Conservation (phyloP, 2,329 filamentous ascomycete species). For the Ceratocystis diversiconidia region DNA sequence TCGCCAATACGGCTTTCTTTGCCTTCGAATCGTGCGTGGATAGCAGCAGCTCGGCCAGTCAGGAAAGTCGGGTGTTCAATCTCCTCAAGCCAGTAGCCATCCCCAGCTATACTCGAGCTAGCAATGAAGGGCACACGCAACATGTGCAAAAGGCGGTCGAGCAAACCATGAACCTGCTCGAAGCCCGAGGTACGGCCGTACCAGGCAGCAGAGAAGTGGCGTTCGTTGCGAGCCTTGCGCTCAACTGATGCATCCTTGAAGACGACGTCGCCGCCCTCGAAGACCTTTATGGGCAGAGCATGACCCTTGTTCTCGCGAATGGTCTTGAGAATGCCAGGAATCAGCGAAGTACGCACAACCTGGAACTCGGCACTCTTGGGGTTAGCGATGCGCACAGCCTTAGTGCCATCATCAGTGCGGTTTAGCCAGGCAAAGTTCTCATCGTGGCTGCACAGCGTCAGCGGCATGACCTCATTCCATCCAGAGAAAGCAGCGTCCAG, state of each 20-base stretch:
- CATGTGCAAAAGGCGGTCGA: slow-evolving; percentile 89
- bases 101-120: slow-evolving; percentile 38
- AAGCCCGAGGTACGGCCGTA: slow-evolving; percentile 92
- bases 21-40: slow-evolving; percentile 61
- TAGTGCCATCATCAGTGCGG: slow-evolving; percentile 71
- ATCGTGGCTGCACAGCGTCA: slow-evolving; percentile 93
- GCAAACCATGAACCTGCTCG: slow-evolving; percentile 83
- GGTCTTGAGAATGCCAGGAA: slow-evolving; percentile 84
- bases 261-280: slow-evolving; percentile 79
- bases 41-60: slow-evolving; percentile 71
- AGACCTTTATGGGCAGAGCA: slow-evolving; percentile 77
- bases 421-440: slow-evolving; percentile 97
- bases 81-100: slow-evolving; percentile 90
- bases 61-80: slow-evolving; percentile 87
- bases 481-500: slow-evolving; percentile 83
- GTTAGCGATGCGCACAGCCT: slow-evolving; percentile 73
- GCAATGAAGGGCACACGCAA: slow-evolving; percentile 69
- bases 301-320: slow-evolving; percentile 88
- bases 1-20: slow-evolving; percentile 63
- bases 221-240: slow-evolving; percentile 79
- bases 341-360: slow-evolving; percentile 71
- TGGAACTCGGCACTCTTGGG: slow-evolving; percentile 91
- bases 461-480: slow-evolving; percentile 89
- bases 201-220: slow-evolving; percentile 91
- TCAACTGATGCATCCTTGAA: slow-evolving; percentile 75